Evolutionary conservation across 2,329 filamentous ascomycete genomes (phyloP), one percentile per base, ranked within the genome.

Genomic region (Westerdykella aurantiaca): DNA sequence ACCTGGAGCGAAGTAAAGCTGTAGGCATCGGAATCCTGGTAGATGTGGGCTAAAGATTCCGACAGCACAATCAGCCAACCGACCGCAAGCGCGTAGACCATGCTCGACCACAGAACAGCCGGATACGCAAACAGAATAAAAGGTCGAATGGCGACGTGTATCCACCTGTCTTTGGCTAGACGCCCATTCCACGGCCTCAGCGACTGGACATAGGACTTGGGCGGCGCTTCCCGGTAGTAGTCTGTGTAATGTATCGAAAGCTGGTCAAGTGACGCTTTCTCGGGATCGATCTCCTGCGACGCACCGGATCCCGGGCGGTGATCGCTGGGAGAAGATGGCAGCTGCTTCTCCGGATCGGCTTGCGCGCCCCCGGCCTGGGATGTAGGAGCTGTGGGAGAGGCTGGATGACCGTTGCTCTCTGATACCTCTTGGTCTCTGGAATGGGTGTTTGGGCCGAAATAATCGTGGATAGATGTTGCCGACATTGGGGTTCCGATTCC

Each of bases 51-150:
- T 2, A 97, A 81, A 0, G 85, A 86, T 67, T 97, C 90, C 0
- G 89, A 95, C 1, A 97, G 79, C 35, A 97, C 89, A 52, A 97
- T 96, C 22, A 97, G 77, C 93, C 91, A 97, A 31, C 91, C 91
- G 6, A 97, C 80, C 0, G 89, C 93, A 55, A 93, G 83, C 0
- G 89, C 75, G 63, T 97, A 97, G 4, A 95, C 81, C 0, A 86
- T 74, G 0, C 88, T 74, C 5, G 87, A 91, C 91, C 90, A 97
- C 7, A 96, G 77, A 1, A 97, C 86, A 0, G 86, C 80, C 0
- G 93, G 93, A 59, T 97, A 96, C 1, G 84, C 80, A 56, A 84
- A 95, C 1, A 97, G 77, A 38, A 96, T 81, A 48, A 97, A 88
- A 0, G 91, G 93, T 1, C 91, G 79, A 5, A 85, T 35, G 43